A percentile compares a stretch with the other conserved stretches of the same genome.
Conservation (phyloP, 441 rosid genomes). For the Bruguiera hainesii region DNA sequence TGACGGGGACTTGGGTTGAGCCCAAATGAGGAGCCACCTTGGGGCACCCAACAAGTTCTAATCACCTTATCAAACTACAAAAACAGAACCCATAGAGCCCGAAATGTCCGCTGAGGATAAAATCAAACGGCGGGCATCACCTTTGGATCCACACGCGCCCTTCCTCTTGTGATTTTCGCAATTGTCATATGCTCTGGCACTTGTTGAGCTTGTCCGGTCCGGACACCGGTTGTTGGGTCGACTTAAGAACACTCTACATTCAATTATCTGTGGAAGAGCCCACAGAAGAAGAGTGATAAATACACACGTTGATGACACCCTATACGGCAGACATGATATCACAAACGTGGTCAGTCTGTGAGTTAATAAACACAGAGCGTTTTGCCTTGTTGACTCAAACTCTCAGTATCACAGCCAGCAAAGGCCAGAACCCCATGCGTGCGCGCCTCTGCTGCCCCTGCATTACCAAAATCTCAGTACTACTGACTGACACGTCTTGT, state of each 20-base stretch:
- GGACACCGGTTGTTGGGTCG: no score
- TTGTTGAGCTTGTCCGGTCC: no score
- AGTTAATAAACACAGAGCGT: conserved; percentile 2
- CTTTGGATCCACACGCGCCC: no score
- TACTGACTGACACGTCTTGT: conserved; percentile 20
- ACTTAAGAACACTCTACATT: no score
- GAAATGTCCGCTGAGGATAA: neutral
- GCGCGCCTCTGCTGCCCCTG: neutral
- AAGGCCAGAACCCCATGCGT: conserved; percentile 2
- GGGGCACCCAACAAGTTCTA: neutral
- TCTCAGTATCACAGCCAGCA: neutral
- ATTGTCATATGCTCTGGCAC: no score
- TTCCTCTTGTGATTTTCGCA: no score
- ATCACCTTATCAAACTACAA: neutral
- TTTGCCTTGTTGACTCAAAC: conserved; percentile 5
- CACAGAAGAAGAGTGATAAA: no score
- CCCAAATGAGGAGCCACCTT: conserved; percentile 18
- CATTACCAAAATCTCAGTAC: neutral
- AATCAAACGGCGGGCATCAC: neutral
- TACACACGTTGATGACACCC: no score
- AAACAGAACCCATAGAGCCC: neutral
- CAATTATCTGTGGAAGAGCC: no score
- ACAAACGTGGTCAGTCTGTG: conserved; percentile 8
- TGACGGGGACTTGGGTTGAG: conserved; percentile 3
- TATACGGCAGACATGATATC: conserved; percentile 7